Percentiles rank a stretch among this genome's conserved stretches.
Evolutionary conservation across 2,329 filamentous ascomycete genomes (phyloP).

Genomic region (Teratosphaeriaceae sp.): DNA sequence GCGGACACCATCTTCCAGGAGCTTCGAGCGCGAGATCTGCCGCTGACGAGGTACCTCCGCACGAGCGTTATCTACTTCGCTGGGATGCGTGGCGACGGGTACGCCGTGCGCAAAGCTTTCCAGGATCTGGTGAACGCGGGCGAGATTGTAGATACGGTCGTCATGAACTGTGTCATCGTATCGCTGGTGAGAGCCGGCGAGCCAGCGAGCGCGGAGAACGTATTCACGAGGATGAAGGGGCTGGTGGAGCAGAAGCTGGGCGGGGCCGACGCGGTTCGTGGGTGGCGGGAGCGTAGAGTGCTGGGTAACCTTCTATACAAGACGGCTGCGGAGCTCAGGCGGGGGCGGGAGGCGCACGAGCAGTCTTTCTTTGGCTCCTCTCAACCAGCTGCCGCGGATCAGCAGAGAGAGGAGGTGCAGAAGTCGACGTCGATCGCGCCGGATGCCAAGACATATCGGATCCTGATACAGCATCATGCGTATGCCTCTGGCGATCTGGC

Average conservation of each 20-base stretch:
- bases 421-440: slow-evolving; percentile 60
- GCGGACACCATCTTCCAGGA: slow-evolving; percentile 81
- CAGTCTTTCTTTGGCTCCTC: slow-evolving; percentile 36
- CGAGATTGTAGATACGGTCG: slow-evolving; percentile 80
- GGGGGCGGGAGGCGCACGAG: slow-evolving; percentile 43
- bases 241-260: slow-evolving; percentile 40
- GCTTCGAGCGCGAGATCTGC: slow-evolving; percentile 63
- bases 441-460: slow-evolving; percentile 70
- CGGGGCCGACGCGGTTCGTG: background rate
- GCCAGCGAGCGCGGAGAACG: slow-evolving; percentile 65
- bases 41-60: slow-evolving; percentile 71
- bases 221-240: slow-evolving; percentile 79
- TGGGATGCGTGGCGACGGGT: slow-evolving; percentile 66
- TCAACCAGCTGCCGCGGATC: slow-evolving; percentile 13
- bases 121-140: slow-evolving; percentile 74
- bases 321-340: slow-evolving; percentile 36
- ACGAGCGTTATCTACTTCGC: slow-evolving; percentile 78
- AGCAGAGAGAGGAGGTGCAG: slow-evolving; percentile 51
- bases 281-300: slow-evolving; percentile 36
- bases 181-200: slow-evolving; percentile 73
- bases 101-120: slow-evolving; percentile 70
- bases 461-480: slow-evolving; percentile 71
- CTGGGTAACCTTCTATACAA: slow-evolving; percentile 44
- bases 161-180: slow-evolving; percentile 79
- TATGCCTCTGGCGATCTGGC: slow-evolving; percentile 62